Evolutionary conservation across 768 basidiomycete genomes (phyloP).

Genomic region (Collybia sp.): DNA sequence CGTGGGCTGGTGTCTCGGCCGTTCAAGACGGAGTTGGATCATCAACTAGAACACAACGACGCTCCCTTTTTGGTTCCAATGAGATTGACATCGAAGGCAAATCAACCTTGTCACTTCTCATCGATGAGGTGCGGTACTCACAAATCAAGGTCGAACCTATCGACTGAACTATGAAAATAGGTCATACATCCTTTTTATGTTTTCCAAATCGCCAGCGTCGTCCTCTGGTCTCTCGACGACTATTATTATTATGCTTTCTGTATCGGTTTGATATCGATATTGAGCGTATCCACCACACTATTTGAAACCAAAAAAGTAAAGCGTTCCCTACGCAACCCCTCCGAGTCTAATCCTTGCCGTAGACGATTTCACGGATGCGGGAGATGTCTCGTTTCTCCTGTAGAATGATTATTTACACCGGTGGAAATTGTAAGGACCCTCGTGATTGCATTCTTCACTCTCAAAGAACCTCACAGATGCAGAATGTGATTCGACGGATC

Average conservation of each 20-base stretch:
- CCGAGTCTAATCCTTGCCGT: neutral
- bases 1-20: constrained; percentile 57
- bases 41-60: constrained; percentile 55
- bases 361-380: constrained; percentile 92
- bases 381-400: constrained; percentile 94
- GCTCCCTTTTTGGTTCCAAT: constrained; percentile 77
- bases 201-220: constrained; percentile 94
- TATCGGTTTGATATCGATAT: constrained; percentile 84
- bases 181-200: constrained; percentile 98
- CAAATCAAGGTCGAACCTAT: too few species aligned
- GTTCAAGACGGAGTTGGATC: constrained; percentile 64
- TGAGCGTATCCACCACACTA: constrained; percentile 81
- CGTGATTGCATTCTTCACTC: neutral
- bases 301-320: constrained; percentile 87
- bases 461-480: constrained; percentile 45
- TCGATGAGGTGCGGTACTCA: constrained; percentile 72
- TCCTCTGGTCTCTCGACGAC: constrained; percentile 91
- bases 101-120: constrained; percentile 65
- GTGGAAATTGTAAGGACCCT: constrained; percentile 63
- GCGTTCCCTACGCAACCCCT: constrained; percentile 4
- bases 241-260: constrained; percentile 98
- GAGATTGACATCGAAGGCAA: constrained; percentile 89
- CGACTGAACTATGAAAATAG: constrained; percentile 22
- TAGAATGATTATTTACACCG: constrained; percentile 60
- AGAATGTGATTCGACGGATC: constrained; percentile 63